Evolutionary conservation across 345 rosid species (phyloP), one percentile per base, ranked within the genome.

Genomic region (Linum tenue): DNA sequence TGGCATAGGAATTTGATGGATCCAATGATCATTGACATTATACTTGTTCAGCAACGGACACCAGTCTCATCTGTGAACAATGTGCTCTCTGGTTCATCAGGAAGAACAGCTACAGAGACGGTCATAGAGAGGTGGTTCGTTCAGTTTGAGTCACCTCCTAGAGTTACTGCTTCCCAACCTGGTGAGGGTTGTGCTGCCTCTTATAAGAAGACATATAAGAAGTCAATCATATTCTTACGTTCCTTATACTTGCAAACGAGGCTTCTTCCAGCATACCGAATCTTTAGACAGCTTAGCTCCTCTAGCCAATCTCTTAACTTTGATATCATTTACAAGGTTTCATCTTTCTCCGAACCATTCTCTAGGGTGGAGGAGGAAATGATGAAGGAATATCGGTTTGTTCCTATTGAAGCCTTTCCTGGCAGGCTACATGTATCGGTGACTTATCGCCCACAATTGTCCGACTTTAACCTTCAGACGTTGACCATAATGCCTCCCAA

Each of bases 91-190:
- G 57, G 56, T 68, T 68, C 76, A 37, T 70, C 65, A 55, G 59
- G 39, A 1, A 67, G 70, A 15, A 56, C 67, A 14, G n/a, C 80
- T 16, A 36, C 62, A n/a, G 95, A 91, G 80, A 85, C 89, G 48
- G 87, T 91, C 62, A 82, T 91, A 40, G 98, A 89, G 80, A 81
- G 96, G 71, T 91, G 98, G 98, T 75, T 79, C 67, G 81, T 89
- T 77, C 94, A 87, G 60, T 91, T 83, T 31, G 91, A 91, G 77
- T 78, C 79, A 22, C 31, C 31, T 44, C 79, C 86, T 0, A 57
- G 77, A 51, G 62, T 73, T 53, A 58, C 68, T 74, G 67, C 79
- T 73, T 81, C 82, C 61, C 84, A 78, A 36, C 64, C 57, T 58
- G 72, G 70, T 51, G 96, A 86, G 44, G 64, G 78, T 67, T 72